Evolutionary conservation across 108 stramenopile genomes (phyloP), one percentile per base, ranked within the genome.

Genomic region (Fragilaria crotonensis): DNA sequence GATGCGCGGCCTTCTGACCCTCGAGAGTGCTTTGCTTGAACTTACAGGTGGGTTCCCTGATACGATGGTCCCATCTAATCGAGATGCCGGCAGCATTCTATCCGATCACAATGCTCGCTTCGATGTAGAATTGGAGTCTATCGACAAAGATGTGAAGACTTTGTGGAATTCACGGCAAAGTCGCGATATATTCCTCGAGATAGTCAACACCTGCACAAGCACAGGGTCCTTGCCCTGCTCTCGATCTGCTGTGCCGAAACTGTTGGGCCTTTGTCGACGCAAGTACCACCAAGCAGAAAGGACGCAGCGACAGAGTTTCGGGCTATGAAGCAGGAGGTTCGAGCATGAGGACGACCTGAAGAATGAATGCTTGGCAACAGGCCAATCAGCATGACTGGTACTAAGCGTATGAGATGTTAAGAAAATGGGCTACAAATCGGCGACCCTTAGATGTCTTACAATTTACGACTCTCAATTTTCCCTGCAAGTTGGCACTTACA

Each of bases 81-180:
- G 59, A 7, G 57, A 56, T 17, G 83, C 71, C 26, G 73, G 80
- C 52, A 77, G 69, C 7, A 48, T 89, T 9, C 63, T 89, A 21
- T 72, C 75, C 25, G 73, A 87, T 54, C 73, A 81, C 19, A 33
- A 25, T 2, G 71, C 67, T 45, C 76, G 84, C 31, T 80, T 78
- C 47, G 85, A 88, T 33, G 85, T 89, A 61, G 90, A 92, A 52
- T 75, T 92, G 21, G 90, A 92, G 60, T 84, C 85, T 2, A 69
- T 87, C 23, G 85, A 87, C 50, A 75, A 63, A 25, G 69, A 59
- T 5, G 68, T 84, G 22, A 73, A 69, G 33, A 80, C 84, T 19
- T 64, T 92, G 1, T 92, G 90, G 90, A 89, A 84, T 72, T 80
- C 73, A 21, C 51, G 49, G 1, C 70, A 71, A 45, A 74, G 82